Conservation (phyloP, 495 filamentous ascomycete genomes). For the Penicillium mononematosum region DNA sequence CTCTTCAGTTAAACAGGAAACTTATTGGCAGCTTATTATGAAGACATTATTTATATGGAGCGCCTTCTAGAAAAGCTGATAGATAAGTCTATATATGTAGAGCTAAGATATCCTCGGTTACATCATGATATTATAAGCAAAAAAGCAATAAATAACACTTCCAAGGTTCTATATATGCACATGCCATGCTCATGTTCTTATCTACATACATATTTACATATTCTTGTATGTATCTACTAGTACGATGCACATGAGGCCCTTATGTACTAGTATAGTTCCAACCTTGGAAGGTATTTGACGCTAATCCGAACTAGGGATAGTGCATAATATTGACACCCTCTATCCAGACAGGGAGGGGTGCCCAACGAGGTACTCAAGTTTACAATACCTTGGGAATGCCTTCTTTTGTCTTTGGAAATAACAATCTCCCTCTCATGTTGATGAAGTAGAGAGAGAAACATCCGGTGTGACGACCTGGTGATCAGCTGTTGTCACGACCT, state of each 20-base stretch:
- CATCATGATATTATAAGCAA: background rate
- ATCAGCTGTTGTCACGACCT: slow-evolving; percentile 3
- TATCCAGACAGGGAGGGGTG: background rate
- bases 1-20: no score
- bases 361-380: background rate
- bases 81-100: no score
- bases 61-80: no score
- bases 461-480: background rate
- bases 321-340: background rate
- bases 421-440: background rate
- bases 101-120: background rate
- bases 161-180: background rate
- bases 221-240: no score
- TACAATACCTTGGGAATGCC: background rate
- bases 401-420: background rate
- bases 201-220: background rate
- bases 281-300: background rate
- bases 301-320: background rate
- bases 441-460: background rate
- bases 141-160: background rate
- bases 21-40: no score
- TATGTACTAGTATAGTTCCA: background rate
- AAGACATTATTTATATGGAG: no score
- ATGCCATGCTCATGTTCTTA: background rate
- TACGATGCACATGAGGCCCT: background rate